Evolutionary conservation across 202 grass and related monocot species (phyloP).

Genomic region (Setaria italica): DNA sequence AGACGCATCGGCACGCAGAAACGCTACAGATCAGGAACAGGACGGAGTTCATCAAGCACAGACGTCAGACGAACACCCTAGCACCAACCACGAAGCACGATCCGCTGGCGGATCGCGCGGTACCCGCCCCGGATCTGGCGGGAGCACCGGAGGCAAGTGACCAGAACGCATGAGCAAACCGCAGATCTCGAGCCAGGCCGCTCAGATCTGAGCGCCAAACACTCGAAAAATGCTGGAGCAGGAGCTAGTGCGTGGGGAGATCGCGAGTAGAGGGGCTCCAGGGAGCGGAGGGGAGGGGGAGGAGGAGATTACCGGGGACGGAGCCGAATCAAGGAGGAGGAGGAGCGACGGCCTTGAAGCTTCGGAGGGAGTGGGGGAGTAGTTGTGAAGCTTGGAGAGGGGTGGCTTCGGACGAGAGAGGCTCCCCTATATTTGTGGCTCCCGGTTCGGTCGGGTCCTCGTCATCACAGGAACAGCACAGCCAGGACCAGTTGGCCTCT

Average conservation of each 20-base stretch:
- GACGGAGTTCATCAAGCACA: background rate
- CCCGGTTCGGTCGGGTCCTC: too few species aligned
- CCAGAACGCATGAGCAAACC: background rate
- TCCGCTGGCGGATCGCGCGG: background rate
- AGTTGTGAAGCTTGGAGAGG: background rate
- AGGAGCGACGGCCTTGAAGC: background rate
- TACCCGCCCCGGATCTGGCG: background rate
- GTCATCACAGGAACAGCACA: background rate
- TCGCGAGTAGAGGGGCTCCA: background rate
- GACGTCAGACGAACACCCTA: background rate
- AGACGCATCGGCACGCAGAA: background rate
- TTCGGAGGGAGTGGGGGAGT: too few species aligned
- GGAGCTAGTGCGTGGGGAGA: background rate
- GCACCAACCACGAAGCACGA: background rate
- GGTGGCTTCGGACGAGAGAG: background rate
- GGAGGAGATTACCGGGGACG: background rate
- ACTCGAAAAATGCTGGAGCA: background rate
- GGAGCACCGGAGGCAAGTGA: background rate
- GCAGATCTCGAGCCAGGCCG: conserved; percentile 8
- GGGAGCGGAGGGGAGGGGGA: background rate
- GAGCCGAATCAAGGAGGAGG: background rate
- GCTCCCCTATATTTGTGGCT: conserved; percentile 35
- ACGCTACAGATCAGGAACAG: background rate
- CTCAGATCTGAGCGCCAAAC: conserved; percentile 22
- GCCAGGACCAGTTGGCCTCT: too few species aligned